A percentile compares a stretch with the other conserved stretches of the same genome.
phyloP scores from a whole-genome alignment of 1,284 basidiomycete species.

The Mycena sp. region DNA sequence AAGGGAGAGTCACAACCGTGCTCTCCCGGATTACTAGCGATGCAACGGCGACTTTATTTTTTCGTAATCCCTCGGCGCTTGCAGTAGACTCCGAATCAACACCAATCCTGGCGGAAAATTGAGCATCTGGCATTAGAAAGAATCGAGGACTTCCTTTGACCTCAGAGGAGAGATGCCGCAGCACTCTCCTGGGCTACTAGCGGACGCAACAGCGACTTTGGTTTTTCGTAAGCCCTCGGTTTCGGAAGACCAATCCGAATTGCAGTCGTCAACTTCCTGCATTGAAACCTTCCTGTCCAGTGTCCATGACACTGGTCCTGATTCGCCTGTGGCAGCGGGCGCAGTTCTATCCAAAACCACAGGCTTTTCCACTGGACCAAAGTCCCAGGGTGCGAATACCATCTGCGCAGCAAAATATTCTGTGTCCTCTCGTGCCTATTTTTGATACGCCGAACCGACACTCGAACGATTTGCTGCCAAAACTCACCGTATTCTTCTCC shows the following conservation, averaged over 20 bases:
- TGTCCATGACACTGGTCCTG: background rate
- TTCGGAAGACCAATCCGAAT: no score
- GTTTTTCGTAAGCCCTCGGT: no score
- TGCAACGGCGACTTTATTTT: conserved; percentile 2
- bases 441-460: background rate
- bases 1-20: background rate
- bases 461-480: background rate
- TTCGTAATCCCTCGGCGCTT: background rate
- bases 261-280: no score
- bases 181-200: conserved; percentile 19
- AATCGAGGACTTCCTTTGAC: conserved; percentile 3
- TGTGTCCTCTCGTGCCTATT: background rate
- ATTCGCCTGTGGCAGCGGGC: background rate
- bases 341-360: background rate
- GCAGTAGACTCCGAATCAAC: background rate
- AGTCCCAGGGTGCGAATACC: background rate
- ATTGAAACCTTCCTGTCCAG: background rate
- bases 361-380: background rate
- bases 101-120: background rate
- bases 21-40: conserved; percentile 4
- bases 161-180: conserved; percentile 11
- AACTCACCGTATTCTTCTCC: background rate
- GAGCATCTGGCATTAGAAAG: background rate
- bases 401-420: background rate
- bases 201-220: no score